Evolutionary conservation across 2,329 filamentous ascomycete genomes (phyloP), one percentile per base, ranked within the genome.

Genomic region (Beauveria australis): DNA sequence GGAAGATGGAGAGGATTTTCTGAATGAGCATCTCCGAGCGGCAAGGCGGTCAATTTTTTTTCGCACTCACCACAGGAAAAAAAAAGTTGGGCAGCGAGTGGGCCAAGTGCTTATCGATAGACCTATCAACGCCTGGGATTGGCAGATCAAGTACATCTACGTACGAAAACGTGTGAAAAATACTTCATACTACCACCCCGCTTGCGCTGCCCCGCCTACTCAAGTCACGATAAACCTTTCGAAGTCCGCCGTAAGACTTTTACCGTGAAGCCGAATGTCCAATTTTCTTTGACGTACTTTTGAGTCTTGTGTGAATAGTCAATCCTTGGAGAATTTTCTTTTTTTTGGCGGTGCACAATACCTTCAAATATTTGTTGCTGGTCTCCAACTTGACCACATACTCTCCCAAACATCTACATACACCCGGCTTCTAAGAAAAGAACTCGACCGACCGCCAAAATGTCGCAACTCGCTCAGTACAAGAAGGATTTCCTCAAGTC

Each of bases 401-500:
- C 8, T n/a, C 40, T 30, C 14, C 57, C 19, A 18, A 24, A 24
- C n/a, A 33, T 5, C 16, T 19, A 24, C 14, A 33, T 5, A n/a
- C 57, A 37, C 40, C n/a, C 2, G 48, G 47, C 33, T 26, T 41
- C 51, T 43, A 41, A 41, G 51, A 43, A 41, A 40, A n/a, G 5
- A 41, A 22, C 16, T 24, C 22, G 22, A 43, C n/a, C 53, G 46
- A 49, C 54, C 60, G 72, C 63, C 59, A 81, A 79, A 77, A 66
- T 76, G 61, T 62, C 72, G 59, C 69, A 74, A 57, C 79, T 88
- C 33, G 74, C 82, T 43, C 74, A 81, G 56, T 89, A 88, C 79
- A 94, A 94, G 76, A 77, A 84, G 66, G 80, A 82, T 63, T 91
- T 95, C 73, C 81, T 94, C 67, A 75, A 83, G 70, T 82, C 88